Base-by-base conservation (phyloP, 805 yeast species). In the Ogataea polymorpha region DNA sequence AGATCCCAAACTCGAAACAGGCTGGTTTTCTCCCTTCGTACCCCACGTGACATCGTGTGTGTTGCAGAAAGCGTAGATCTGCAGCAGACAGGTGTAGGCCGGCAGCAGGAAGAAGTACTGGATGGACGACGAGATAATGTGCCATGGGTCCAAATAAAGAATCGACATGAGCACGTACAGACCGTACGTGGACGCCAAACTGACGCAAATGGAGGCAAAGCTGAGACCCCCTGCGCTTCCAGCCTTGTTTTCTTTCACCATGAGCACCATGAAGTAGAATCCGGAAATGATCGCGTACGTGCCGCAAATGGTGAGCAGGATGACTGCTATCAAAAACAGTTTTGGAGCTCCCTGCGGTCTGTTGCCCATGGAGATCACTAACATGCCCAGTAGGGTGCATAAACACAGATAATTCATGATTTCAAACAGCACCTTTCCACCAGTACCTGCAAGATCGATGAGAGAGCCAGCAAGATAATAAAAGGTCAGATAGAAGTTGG, bases 1-100 rank as follows among this genome's bases (percentile, higher is more conserved):
- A 32, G 86, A 82, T 35, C 95, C 90, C 26, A 82, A 69, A 46
- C 77, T 83, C 49, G 78, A 77, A 14, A 79, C 75, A 33, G 79
- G 83, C 45, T 76, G 77, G 49, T 82, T 85, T 46, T 90, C 96
- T 51, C 99, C 99, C 61, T 91, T 91, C 2, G 99, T 91, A 65
- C 99, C 99, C 99, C 99, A 91, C 0, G 96, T 86, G 37, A 93
- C 96, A 70, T 91, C 99, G 66, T 91, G 98, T 3, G 97, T 91
- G 62, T 91, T 91, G 69, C 99, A 91, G 65, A 91, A 89, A 1
- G 99, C 97, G 67, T 89, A 91, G 44, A 93, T 89, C 65, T 91
- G 97, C 42, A 91, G 70, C 2, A 96, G 82, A 66, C 96, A 87
- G 4, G 95, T 85, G 61, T 89, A 91, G 0, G 95, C 82, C 18